Evolutionary conservation across 805 yeast genomes (phyloP).

Genomic region (Hanseniaspora meyeri): DNA sequence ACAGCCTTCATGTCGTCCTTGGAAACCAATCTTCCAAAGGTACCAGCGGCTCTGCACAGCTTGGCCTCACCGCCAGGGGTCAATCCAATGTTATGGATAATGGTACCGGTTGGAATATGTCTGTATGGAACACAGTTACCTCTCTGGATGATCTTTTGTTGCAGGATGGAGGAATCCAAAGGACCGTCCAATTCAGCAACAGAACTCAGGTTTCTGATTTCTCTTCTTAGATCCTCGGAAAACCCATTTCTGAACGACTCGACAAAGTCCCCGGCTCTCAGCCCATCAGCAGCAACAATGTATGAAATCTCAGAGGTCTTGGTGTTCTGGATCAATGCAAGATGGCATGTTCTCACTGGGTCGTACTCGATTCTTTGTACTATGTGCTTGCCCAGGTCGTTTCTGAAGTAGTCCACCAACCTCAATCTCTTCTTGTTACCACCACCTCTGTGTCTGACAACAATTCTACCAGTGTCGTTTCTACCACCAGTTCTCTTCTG

Average conservation of each 20-base stretch:
- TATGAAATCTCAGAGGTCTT: constrained; percentile 56
- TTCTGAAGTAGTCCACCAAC: constrained; percentile 63
- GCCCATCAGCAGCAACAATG: constrained; percentile 81
- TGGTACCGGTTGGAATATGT: constrained; percentile 90
- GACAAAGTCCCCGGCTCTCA: constrained; percentile 82
- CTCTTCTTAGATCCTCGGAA: constrained; percentile 44
- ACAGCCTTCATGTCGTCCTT: constrained; percentile 69
- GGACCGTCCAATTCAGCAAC: constrained; percentile 53
- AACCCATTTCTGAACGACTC: constrained; percentile 85
- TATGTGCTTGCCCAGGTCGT: constrained; percentile 54
- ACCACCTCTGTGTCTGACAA: constrained; percentile 93
- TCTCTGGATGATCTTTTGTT: constrained; percentile 74
- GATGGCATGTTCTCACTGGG: constrained; percentile 87
- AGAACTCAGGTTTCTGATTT: constrained; percentile 62
- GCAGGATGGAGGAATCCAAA: constrained; percentile 46
- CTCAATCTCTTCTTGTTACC: constrained; percentile 86
- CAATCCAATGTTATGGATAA: constrained; percentile 78
- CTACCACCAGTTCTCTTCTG: constrained; percentile 73
- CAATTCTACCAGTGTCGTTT: constrained; percentile 75
- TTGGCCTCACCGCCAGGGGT: constrained; percentile 67
- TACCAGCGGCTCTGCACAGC: constrained; percentile 87
- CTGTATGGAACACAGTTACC: constrained; percentile 89
- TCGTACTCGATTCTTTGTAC: constrained; percentile 89
- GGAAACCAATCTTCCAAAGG: constrained; percentile 77
- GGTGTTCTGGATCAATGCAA: constrained; percentile 66